Evolutionary conservation across 1,284 basidiomycete genomes (phyloP), one percentile per base, ranked within the genome.

Genomic region (Austroboletus novae-zelandiae): DNA sequence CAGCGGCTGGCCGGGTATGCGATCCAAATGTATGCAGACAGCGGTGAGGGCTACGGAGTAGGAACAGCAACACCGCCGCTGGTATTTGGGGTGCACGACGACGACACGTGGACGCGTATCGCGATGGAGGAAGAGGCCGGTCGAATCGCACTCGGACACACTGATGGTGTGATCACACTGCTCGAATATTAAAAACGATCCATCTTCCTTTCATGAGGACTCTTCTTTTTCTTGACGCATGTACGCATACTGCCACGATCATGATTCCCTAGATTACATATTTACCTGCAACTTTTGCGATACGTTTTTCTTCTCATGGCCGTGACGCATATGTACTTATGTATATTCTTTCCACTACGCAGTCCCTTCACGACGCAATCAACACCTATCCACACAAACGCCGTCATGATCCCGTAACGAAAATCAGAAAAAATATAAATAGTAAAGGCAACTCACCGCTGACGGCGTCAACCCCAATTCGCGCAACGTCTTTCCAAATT

Each of bases 401-500:
- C 30, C 43, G 2, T n/a, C 37, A 25, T 44, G 32, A 55, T 20
- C 9, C 5, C 10, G 4, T 20, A 34, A 34, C 11, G 32, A 15
- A 34, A 34, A n/a, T 34, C 35, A n/a, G 8, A 9, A 20, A n/a
- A 18, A 17, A 37, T 9, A 37, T 4, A 3, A 13, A 37, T 9
- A 37, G 17, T 17, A 34, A 8, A 14, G 7, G 27, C 8, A 13
- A 48, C 78, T 48, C 63, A 90, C 89, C 51, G 89, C 88, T 36
- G 89, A 91, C 5, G 89, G 89, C 11, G 86, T 89, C 53, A 92
- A 70, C 7, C 86, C 88, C 15, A 91, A 74, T 40, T 89, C 86
- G 50, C 77, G 78, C 55, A 92, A 65, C 25, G 83, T 81, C 64
- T 81, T 83, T 25, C 78, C 77, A 57, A 89, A 84, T 62, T 92